phyloP scores from a whole-genome alignment of 345 rosid genomes.

The Hypericum perforatum region DNA sequence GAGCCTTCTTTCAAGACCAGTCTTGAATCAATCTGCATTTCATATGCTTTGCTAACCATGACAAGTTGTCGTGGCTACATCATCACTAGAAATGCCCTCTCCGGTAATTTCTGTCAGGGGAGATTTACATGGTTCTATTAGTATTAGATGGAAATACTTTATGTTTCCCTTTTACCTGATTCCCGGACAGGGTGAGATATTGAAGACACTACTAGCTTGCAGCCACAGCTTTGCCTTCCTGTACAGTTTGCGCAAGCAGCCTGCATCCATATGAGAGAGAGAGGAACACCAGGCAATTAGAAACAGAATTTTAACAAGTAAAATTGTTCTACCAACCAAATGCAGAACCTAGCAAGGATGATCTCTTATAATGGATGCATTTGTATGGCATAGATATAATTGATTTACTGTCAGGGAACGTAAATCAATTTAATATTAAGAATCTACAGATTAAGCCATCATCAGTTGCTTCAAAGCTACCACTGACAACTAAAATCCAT shows the following conservation, averaged over 20 bases:
- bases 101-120: slow-evolving; percentile 5
- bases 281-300: not conserved
- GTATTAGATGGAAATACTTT: slow-evolving; percentile 4
- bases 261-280: slow-evolving; percentile 1
- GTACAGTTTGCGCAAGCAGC: slow-evolving; percentile 10
- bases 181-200: slow-evolving; percentile 7
- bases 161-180: slow-evolving; percentile 14
- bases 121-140: slow-evolving; percentile 9
- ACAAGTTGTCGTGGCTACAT: slow-evolving; percentile 11
- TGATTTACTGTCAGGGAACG: too few species aligned
- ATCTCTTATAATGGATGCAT: too few species aligned
- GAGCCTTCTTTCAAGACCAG: not conserved
- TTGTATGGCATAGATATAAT: too few species aligned
- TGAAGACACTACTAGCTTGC: slow-evolving; percentile 15
- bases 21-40: slow-evolving; percentile 6
- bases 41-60: slow-evolving; percentile 3
- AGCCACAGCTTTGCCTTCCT: slow-evolving; percentile 18
- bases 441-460: too few species aligned
- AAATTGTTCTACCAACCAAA: not conserved
- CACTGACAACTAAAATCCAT: too few species aligned
- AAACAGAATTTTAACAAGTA: not conserved
- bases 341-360: too few species aligned
- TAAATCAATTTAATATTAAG: too few species aligned
- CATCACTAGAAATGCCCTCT: slow-evolving; percentile 14
- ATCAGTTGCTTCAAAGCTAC: too few species aligned